Percentiles rank a stretch among this genome's conserved stretches.
These are phyloP conservation scores for Cylindrotheca fusiformis DNA, from an alignment of 108 stramenopile species.

Conservation along the genomic window DNA sequence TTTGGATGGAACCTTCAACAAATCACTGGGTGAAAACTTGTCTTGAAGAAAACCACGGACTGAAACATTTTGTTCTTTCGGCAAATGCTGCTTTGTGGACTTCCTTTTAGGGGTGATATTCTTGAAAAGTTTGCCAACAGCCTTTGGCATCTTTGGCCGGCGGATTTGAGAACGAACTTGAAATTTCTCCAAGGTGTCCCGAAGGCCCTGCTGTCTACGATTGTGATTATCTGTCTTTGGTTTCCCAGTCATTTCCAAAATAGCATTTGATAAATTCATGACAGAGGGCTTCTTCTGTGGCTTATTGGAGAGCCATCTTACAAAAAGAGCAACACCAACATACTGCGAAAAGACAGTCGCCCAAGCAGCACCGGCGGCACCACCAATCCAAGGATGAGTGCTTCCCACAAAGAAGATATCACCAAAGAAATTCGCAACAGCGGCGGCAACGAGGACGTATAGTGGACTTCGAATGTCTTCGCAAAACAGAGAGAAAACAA, in stretches of 20 bases:
- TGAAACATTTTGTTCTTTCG: constrained; percentile 14
- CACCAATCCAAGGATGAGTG: constrained; percentile 57
- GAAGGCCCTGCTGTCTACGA: constrained; percentile 35
- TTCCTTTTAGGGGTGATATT: constrained; percentile 8
- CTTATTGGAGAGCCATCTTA: constrained; percentile 54
- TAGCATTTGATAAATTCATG: constrained; percentile 57
- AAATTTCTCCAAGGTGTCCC: constrained; percentile 14
- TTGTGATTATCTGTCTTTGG: constrained; percentile 23
- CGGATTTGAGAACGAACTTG: neutral
- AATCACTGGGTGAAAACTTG: constrained; percentile 25
- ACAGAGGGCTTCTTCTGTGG: constrained; percentile 18
- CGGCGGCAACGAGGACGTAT: constrained; percentile 74
- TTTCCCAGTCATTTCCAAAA: constrained; percentile 61
- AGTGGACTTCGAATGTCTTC: constrained; percentile 77
- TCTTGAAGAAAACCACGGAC: constrained; percentile 40
- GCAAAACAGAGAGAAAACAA: constrained; percentile 8
- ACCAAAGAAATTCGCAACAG: constrained; percentile 74
- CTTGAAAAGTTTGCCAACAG: neutral
- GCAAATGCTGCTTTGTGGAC: neutral
- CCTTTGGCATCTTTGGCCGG: no score
- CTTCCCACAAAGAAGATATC: constrained; percentile 68
- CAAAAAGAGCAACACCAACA: constrained; percentile 67
- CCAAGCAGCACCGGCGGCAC: constrained; percentile 89
- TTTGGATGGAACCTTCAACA: constrained; percentile 38
- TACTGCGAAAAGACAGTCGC: constrained; percentile 85